Evolutionary conservation across 108 stramenopile genomes (phyloP).

Genomic region (Skeletonema costatum): DNA sequence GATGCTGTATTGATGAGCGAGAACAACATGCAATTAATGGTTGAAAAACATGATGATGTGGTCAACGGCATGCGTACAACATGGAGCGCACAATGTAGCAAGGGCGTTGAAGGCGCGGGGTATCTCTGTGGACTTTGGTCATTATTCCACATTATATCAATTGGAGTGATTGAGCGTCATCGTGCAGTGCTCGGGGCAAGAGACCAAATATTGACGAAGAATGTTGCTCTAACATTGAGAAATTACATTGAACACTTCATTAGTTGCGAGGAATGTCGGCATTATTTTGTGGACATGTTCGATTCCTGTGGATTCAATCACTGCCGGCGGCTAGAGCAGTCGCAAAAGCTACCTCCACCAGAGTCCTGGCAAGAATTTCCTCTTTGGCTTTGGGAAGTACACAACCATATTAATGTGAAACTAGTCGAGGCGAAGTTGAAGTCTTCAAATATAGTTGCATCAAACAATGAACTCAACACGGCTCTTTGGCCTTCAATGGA

Average conservation of each 20-base stretch:
- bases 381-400: slow-evolving; percentile 75
- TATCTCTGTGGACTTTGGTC: slow-evolving; percentile 76
- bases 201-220: slow-evolving; percentile 49
- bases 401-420: slow-evolving; percentile 81
- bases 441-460: background rate
- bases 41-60: slow-evolving; percentile 45
- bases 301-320: slow-evolving; percentile 71
- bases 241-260: slow-evolving; percentile 75
- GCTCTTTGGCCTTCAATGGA: slow-evolving; percentile 54
- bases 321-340: slow-evolving; percentile 63
- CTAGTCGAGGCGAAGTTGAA: slow-evolving; percentile 54
- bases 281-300: slow-evolving; percentile 68
- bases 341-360: slow-evolving; percentile 32
- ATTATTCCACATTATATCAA: slow-evolving; percentile 69
- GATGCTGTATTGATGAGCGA: slow-evolving; percentile 40
- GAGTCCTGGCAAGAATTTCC: slow-evolving; percentile 70
- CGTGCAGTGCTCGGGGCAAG: slow-evolving; percentile 45
- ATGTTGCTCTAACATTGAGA: slow-evolving; percentile 53
- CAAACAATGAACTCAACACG: slow-evolving; percentile 23
- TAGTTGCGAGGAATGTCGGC: slow-evolving; percentile 73
- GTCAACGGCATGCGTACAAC: slow-evolving; percentile 26
- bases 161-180: slow-evolving; percentile 73
- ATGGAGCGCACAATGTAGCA: slow-evolving; percentile 43
- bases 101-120: slow-evolving; percentile 26
- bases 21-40: slow-evolving; percentile 32